Conservation (phyloP, 2,329 filamentous ascomycete species). For the Apiospora sp. region DNA sequence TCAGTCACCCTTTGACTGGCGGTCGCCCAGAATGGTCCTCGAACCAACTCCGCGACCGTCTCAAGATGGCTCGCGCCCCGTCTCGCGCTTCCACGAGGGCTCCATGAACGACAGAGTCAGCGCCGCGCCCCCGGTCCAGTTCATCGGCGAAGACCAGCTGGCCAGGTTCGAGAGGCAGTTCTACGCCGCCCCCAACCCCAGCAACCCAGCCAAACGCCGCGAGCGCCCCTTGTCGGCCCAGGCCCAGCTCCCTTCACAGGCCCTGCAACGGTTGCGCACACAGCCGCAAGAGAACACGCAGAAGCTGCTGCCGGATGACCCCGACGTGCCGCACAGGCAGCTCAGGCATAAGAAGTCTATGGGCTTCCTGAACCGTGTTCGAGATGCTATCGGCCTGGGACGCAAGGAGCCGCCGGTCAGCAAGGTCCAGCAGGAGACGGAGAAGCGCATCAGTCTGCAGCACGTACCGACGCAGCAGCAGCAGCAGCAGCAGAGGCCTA, state of each 20-base stretch:
- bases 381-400: slow-evolving; percentile 37
- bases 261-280: neutral
- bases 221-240: slow-evolving; percentile 36
- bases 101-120: slow-evolving; percentile 87
- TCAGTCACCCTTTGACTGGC: slow-evolving; percentile 34
- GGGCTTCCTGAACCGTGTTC: slow-evolving; percentile 42
- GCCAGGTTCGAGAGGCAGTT: slow-evolving; percentile 42
- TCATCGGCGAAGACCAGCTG: slow-evolving; percentile 55
- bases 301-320: neutral
- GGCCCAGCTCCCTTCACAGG: slow-evolving; percentile 28
- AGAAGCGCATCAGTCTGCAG: slow-evolving; percentile 43
- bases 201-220: neutral
- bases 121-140: slow-evolving; percentile 72
- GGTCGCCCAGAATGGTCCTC: slow-evolving; percentile 30
- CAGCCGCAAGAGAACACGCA: neutral
- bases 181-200: slow-evolving; percentile 29
- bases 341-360: slow-evolving; percentile 40
- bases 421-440: slow-evolving; percentile 34
- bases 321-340: slow-evolving; percentile 25
- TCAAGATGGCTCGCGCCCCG: slow-evolving; percentile 21
- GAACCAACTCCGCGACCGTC: slow-evolving; percentile 34
- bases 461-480: slow-evolving; percentile 33
- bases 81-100: slow-evolving; percentile 72
- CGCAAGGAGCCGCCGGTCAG: slow-evolving; percentile 23
- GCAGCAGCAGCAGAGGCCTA: slow-evolving; percentile 9